phyloP scores from a whole-genome alignment of 495 filamentous ascomycete genomes.

The Lepraria neglecta region DNA sequence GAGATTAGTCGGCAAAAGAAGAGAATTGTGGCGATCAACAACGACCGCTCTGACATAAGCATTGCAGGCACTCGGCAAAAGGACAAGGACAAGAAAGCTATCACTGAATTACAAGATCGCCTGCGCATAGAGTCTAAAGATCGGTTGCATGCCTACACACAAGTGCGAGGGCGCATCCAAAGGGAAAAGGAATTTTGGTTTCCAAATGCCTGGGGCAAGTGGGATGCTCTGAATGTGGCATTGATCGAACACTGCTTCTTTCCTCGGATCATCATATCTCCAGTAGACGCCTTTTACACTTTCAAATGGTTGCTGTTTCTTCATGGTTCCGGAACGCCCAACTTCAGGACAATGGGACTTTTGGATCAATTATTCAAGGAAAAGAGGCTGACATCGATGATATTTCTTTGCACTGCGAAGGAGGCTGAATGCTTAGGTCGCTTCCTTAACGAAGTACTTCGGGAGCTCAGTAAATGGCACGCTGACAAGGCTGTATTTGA shows the following conservation, averaged over 20 bases:
- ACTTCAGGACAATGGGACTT: slow-evolving; percentile 79
- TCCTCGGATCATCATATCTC: slow-evolving; percentile 75
- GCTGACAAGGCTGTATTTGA: slow-evolving; percentile 67
- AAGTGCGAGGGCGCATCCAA: slow-evolving; percentile 56
- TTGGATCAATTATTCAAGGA: slow-evolving; percentile 79
- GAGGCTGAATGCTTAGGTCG: slow-evolving; percentile 87
- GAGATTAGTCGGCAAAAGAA: slow-evolving; percentile 60
- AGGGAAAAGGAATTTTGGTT: slow-evolving; percentile 83
- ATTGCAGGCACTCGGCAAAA: slow-evolving; percentile 50
- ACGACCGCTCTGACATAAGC: slow-evolving; percentile 66
- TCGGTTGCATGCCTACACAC: slow-evolving; percentile 57
- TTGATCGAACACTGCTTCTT: slow-evolving; percentile 86
- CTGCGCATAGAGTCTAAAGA: slow-evolving; percentile 64
- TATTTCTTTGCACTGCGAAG: slow-evolving; percentile 79
- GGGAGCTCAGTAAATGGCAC: slow-evolving; percentile 79
- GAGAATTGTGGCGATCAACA: slow-evolving; percentile 53
- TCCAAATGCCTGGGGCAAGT: slow-evolving; percentile 50
- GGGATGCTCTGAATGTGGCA: slow-evolving; percentile 61
- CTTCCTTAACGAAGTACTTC: slow-evolving; percentile 75
- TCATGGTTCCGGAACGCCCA: slow-evolving; percentile 71
- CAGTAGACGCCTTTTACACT: slow-evolving; percentile 78
- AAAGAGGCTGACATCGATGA: slow-evolving; percentile 67
- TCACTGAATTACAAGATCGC: slow-evolving; percentile 53
- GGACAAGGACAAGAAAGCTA: slow-evolving; percentile 54
- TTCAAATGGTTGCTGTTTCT: slow-evolving; percentile 80